Base-by-base conservation (phyloP, 805 yeast genomes). In the Cyberlindnera subsufficiens region DNA sequence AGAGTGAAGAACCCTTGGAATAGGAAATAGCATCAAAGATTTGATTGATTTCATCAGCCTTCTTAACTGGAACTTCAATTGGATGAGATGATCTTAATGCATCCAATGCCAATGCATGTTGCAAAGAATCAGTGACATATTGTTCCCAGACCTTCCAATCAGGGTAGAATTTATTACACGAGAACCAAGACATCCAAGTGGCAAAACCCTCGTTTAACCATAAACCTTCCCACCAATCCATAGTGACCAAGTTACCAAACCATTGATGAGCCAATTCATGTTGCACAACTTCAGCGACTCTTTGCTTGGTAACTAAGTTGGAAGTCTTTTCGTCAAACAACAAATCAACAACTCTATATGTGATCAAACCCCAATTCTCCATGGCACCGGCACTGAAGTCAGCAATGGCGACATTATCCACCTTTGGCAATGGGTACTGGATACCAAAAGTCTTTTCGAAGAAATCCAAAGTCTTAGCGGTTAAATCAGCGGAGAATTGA, bases 241-340 rank as follows among this genome's bases (percentile, higher is more conserved):
- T 86, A 42, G 95, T 86, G 46, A 86, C 95, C 65, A 86, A 72
- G 64, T 86, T 82, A 60, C 95, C 95, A 56, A 86, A 86, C 95
- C 95, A 86, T 69, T 86, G 95, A 64, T 86, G 95, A 39, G 95
- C 93, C 67, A 86, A 74, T 67, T 86, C 95, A 67, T 86, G 95
- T 68, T 82, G 86, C 36, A 86, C 89, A 38, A 86, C 93, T 59
- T 86, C 91, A 31, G 89, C 84, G 32, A 86, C 93, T 61, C 90
- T 74, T 61, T 79, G 80, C 60, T 79, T 77, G 51, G 83, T 75
- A 45, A 68, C 69, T 49, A 78, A 68, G 47, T 80, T 78, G 39
- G 93, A 78, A 55, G 75, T 75, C 53, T 77, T 75, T 49, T 86
- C 87, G 59, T 83, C 91, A 51, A 82, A 71, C 50, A 86, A 71